Evolutionary conservation across 2,329 filamentous ascomycete genomes (phyloP), one percentile per base, ranked within the genome.

Genomic region (Ophioceras dolichostomum): DNA sequence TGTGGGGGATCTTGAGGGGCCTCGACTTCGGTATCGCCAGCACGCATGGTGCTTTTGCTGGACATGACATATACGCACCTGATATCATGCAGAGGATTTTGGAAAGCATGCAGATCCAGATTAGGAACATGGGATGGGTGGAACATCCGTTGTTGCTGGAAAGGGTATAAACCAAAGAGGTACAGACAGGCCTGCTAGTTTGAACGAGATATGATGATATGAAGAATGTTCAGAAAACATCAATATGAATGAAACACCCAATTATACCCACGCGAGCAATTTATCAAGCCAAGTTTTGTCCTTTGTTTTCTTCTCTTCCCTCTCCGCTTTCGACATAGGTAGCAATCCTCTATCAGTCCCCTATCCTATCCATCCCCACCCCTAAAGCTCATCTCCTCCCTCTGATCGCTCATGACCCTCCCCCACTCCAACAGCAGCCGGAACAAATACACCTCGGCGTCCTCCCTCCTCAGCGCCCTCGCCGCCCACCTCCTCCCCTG

Each of bases 401-500:
- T 55, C 28, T 60, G 50, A 48, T 86, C 79, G 55, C 82, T 72
- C 17, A 79, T 69, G 32, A 87, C 50, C 43, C 82, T 60, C 3
- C 70, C 82, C 79, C 83, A 91, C 60, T 91, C 84, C 16, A 91
- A 58, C 47, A 91, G 57, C 41, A 91, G 53, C 33, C 84, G 63
- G 51, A 88, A 91, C 49, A 89, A 65, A 50, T 91, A 91, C 9
- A 86, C 70, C 55, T 87, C 80, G 73, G 82, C 83, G 49, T 91
- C 85, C 53, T 80, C 79, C 48, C 71, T 73, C 41, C 79, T 62
- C 14, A 87, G 47, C 10, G 73, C 79, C 51, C 65, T 64, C 6
- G 61, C 59, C 3, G 74, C 76, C 82, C 83, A 86, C 40, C 68
- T 66, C 36, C 67, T 63, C 1, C 82, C 81, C 43, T 76, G 60